These are phyloP conservation scores for Penicillium polonicum DNA, from an alignment of 2,329 filamentous ascomycete species.

Conservation along the genomic window DNA sequence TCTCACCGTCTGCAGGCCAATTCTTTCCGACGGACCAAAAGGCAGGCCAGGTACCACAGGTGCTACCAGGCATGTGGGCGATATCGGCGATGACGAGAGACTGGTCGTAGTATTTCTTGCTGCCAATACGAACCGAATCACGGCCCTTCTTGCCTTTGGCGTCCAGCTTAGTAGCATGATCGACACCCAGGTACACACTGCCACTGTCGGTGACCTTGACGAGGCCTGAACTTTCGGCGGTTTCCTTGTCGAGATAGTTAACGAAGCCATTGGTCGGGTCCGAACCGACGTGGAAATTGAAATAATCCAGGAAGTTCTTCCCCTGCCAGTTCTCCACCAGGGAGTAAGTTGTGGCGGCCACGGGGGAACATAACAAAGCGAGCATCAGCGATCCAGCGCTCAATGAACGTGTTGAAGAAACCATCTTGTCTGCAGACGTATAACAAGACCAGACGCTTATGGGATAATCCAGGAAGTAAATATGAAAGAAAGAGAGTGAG, in stretches of 20 bases:
- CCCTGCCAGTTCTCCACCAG: slow-evolving; percentile 47
- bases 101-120: slow-evolving; percentile 46
- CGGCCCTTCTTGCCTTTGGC: slow-evolving; percentile 39
- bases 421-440: slow-evolving; percentile 22
- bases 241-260: slow-evolving; percentile 46
- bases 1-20: slow-evolving; percentile 48
- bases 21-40: slow-evolving; percentile 46
- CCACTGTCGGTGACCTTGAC: slow-evolving; percentile 36
- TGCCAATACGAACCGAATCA: slow-evolving; percentile 47
- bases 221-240: slow-evolving; percentile 39
- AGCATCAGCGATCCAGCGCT: slow-evolving; percentile 34
- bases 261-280: slow-evolving; percentile 54
- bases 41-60: slow-evolving; percentile 54
- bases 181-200: slow-evolving; percentile 48
- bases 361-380: slow-evolving; percentile 28
- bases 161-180: slow-evolving; percentile 39
- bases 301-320: slow-evolving; percentile 50
- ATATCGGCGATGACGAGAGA: slow-evolving; percentile 51
- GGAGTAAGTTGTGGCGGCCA: slow-evolving; percentile 33
- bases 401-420: slow-evolving; percentile 29
- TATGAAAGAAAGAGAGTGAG: slow-evolving; percentile 2
- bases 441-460: background rate
- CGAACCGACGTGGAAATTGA: slow-evolving; percentile 49
- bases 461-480: background rate
- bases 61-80: slow-evolving; percentile 48